phyloP scores from a whole-genome alignment of 139 green algal species.

The Helicosporidium sp. region DNA sequence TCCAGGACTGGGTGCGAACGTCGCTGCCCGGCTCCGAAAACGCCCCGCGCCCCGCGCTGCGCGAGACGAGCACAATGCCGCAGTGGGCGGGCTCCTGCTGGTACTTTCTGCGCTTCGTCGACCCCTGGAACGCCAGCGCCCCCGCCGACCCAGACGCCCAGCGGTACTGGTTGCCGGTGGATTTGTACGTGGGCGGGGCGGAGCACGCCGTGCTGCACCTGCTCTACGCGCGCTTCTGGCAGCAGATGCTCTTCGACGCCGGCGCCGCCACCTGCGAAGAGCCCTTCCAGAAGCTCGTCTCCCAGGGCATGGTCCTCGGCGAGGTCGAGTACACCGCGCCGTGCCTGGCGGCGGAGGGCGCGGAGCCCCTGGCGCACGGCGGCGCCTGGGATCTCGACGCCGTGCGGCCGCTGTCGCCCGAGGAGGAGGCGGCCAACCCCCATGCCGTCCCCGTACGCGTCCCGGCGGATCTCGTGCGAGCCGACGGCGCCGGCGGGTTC shows the following conservation, averaged over 20 bases:
- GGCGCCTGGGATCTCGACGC: slow-evolving; percentile 8
- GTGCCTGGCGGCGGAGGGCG: neutral
- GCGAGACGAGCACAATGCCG: slow-evolving; percentile 95
- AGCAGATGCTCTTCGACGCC: slow-evolving; percentile 95
- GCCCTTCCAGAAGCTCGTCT: slow-evolving; percentile 81
- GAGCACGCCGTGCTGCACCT: slow-evolving; percentile 97
- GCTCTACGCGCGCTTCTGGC: slow-evolving; percentile 95
- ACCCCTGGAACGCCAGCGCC: slow-evolving; percentile 48
- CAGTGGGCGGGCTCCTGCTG: slow-evolving; percentile 82
- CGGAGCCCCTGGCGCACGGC: slow-evolving; percentile 2
- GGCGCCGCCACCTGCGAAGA: slow-evolving; percentile 78
- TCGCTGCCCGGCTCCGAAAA: slow-evolving; percentile 20
- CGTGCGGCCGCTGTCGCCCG: neutral
- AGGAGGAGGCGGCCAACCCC: neutral
- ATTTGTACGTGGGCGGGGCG: slow-evolving; percentile 95
- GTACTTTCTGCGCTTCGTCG: slow-evolving; percentile 96
- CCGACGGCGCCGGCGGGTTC: too few relatives aligned
- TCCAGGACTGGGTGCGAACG: slow-evolving; percentile 57
- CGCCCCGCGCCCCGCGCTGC: slow-evolving; percentile 13
- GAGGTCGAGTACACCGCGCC: slow-evolving; percentile 70
- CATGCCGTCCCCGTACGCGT: neutral
- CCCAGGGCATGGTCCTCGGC: slow-evolving; percentile 96
- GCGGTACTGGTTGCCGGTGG: slow-evolving; percentile 93
- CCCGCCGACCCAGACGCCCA: slow-evolving; percentile 55
- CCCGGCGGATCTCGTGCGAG: too few relatives aligned